A percentile compares a stretch with the other conserved stretches of the same genome.
phyloP scores from a whole-genome alignment of 805 yeast genomes.

The Saccharomyces eubayanus region DNA sequence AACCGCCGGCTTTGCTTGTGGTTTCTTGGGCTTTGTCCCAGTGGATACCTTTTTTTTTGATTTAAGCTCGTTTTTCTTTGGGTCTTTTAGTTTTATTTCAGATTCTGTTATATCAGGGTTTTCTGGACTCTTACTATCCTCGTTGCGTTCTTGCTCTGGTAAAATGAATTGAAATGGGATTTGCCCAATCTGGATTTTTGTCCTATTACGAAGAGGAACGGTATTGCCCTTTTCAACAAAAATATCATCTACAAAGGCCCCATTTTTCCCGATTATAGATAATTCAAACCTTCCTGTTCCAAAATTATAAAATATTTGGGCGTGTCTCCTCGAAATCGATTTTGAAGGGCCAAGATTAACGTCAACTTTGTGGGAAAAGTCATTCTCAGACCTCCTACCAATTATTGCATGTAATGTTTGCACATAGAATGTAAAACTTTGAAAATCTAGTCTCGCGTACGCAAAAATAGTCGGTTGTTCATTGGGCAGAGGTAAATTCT shows the following conservation, averaged over 20 bases:
- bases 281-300: constrained; percentile 92
- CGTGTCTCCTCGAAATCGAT: constrained; percentile 90
- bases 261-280: constrained; percentile 87
- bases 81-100: constrained; percentile 4
- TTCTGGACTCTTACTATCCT: constrained; percentile 24
- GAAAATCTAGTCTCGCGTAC: constrained; percentile 78
- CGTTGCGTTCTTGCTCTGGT: constrained; percentile 50
- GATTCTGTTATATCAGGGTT: constrained; percentile 8
- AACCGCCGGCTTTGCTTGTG: constrained; percentile 30
- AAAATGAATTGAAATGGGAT: constrained; percentile 80
- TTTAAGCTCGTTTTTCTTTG: constrained; percentile 8
- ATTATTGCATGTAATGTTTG: constrained; percentile 90
- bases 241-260: constrained; percentile 88
- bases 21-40: constrained; percentile 35
- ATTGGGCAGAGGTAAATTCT: constrained; percentile 7
- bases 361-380: constrained; percentile 65
- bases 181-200: constrained; percentile 87
- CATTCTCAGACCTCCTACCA: constrained; percentile 80
- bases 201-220: constrained; percentile 72
- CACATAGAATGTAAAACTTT: constrained; percentile 86
- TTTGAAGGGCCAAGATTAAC: constrained; percentile 88
- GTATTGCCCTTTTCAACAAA: constrained; percentile 89
- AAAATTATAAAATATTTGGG: constrained; percentile 91
- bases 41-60: constrained; percentile 11
- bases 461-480: constrained; percentile 38